phyloP scores from a whole-genome alignment of 192 early-diverging fungal species.

The Mortierella hygrophila region DNA sequence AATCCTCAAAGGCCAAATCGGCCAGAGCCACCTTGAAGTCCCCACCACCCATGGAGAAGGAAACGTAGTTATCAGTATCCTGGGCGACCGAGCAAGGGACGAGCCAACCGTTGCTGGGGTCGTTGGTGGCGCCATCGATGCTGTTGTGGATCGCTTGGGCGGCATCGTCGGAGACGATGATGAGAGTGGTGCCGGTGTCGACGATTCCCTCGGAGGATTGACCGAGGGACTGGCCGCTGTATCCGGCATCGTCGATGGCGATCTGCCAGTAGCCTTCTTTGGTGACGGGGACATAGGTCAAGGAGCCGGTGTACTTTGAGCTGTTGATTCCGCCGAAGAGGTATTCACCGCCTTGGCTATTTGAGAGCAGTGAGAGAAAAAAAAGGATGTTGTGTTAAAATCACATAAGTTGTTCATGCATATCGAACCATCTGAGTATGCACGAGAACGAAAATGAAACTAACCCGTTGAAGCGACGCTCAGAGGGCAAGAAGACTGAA shows the following conservation, averaged over 20 bases:
- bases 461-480: conserved; percentile 14
- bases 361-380: background rate
- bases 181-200: conserved; percentile 76
- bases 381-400: background rate
- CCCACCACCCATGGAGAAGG: conserved; percentile 55
- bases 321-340: conserved; percentile 69
- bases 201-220: conserved; percentile 59
- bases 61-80: conserved; percentile 26
- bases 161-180: conserved; percentile 65
- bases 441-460: background rate
- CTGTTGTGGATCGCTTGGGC: conserved; percentile 64
- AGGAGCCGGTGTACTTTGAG: conserved; percentile 57
- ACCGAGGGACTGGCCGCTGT: conserved; percentile 54
- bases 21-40: conserved; percentile 53
- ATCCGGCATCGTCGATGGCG: conserved; percentile 57
- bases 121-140: conserved; percentile 20
- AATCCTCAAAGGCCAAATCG: conserved; percentile 48
- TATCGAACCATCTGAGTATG: background rate
- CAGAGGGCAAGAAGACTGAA: conserved; percentile 69
- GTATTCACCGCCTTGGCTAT: conserved; percentile 18
- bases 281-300: conserved; percentile 68
- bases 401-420: too few species aligned
- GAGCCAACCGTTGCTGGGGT: conserved; percentile 35
- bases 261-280: conserved; percentile 72
- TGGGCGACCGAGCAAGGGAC: conserved; percentile 33